Conservation (phyloP, 306 rosid genomes). For the Acacia acuminata region DNA sequence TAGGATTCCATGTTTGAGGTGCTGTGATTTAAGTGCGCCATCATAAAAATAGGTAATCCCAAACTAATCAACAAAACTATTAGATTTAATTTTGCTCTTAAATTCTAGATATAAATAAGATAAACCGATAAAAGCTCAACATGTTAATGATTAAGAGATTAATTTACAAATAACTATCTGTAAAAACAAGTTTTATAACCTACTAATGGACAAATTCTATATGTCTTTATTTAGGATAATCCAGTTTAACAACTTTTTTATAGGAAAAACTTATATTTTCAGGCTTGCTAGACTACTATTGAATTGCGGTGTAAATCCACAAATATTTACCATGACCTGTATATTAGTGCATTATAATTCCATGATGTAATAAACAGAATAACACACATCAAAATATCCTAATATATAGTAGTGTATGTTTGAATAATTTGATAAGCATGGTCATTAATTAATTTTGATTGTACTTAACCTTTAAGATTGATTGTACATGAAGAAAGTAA, state of each 20-base stretch:
- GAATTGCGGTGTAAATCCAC: background rate
- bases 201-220: no score
- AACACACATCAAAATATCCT: background rate
- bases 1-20: no score
- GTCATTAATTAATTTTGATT: background rate
- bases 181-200: no score
- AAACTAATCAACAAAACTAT: background rate
- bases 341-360: background rate
- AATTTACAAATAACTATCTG: no score
- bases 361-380: background rate
- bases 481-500: slow-evolving; percentile 28
- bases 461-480: background rate
- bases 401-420: background rate
- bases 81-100: no score
- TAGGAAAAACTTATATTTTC: background rate
- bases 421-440: background rate
- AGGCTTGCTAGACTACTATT: background rate
- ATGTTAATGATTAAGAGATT: background rate
- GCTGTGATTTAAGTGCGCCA: no score
- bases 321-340: background rate
- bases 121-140: background rate
- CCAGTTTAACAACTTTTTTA: background rate
- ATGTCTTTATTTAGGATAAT: background rate
- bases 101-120: background rate
- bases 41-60: no score